A percentile compares a stretch with the other conserved stretches of the same genome.
phyloP scores from a whole-genome alignment of 1,284 basidiomycete genomes.

The Moniliophthora roreri region DNA sequence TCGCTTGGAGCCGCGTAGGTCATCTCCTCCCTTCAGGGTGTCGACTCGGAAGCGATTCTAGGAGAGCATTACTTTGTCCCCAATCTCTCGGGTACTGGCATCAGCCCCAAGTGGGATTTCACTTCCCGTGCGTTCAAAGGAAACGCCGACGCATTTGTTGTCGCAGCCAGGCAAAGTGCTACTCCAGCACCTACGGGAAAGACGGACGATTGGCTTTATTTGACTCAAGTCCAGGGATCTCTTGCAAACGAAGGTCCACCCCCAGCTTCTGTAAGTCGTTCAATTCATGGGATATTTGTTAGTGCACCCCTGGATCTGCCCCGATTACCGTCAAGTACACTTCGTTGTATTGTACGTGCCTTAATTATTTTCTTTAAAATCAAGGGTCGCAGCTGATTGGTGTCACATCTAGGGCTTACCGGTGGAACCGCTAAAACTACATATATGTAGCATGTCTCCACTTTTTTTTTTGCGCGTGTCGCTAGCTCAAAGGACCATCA shows the following conservation, averaged over 20 bases:
- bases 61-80: conserved; percentile 59
- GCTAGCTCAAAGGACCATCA: too few species aligned
- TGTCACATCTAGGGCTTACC: conserved; percentile 6
- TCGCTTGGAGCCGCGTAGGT: conserved; percentile 33
- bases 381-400: not conserved
- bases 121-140: conserved; percentile 37
- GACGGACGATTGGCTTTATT: conserved; percentile 55
- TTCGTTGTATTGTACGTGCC: conserved; percentile 13
- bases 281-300: not conserved
- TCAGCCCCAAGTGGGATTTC: conserved; percentile 61
- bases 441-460: too few species aligned
- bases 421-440: conserved; percentile 5
- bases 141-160: conserved; percentile 45
- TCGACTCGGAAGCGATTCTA: conserved; percentile 33
- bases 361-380: not conserved
- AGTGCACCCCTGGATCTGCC: conserved; percentile 11
- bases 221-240: conserved; percentile 45
- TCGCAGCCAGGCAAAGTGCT: conserved; percentile 42
- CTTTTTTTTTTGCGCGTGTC: not conserved
- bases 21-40: conserved; percentile 30
- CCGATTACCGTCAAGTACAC: conserved; percentile 13
- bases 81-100: conserved; percentile 44
- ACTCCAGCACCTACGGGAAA: conserved; percentile 44
- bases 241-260: conserved; percentile 63
- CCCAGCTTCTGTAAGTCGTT: conserved; percentile 45